A percentile compares a stretch with the other conserved stretches of the same genome.
Evolutionary conservation across 2,329 filamentous ascomycete species (phyloP).

Genomic region (Aspergillus piperis): DNA sequence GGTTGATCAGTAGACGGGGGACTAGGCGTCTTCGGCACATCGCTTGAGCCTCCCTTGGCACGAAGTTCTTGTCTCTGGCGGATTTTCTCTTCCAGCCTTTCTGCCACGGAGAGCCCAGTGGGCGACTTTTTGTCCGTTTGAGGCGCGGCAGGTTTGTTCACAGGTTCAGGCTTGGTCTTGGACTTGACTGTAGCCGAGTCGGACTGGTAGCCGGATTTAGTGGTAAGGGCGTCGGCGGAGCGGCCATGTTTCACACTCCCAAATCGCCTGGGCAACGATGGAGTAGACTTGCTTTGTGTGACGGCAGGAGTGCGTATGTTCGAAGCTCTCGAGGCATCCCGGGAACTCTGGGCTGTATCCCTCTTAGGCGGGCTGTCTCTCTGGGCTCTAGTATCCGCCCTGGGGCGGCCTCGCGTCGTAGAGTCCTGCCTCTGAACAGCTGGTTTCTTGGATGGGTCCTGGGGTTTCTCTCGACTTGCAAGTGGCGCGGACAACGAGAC

Average conservation of each 20-base stretch:
- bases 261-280: conserved; percentile 16
- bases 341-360: neutral
- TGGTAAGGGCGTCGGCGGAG: conserved; percentile 16
- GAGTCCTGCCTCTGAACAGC: neutral
- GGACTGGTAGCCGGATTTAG: conserved; percentile 26
- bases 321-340: neutral
- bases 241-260: conserved; percentile 23
- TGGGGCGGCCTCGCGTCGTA: neutral
- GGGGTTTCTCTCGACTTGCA: conserved; percentile 5
- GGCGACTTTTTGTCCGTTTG: conserved; percentile 10
- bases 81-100: conserved; percentile 39
- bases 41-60: conserved; percentile 18
- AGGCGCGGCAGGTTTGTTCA: neutral
- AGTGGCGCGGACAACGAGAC: conserved; percentile 7
- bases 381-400: neutral
- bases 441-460: neutral
- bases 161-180: neutral
- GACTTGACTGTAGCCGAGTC: conserved; percentile 19
- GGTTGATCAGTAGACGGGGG: conserved; percentile 1
- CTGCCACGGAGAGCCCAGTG: conserved; percentile 25
- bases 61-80: conserved; percentile 31
- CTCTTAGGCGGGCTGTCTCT: conserved; percentile 3
- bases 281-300: neutral
- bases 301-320: neutral
- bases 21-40: neutral